These are phyloP conservation scores for Fusarium neocosmosporiellum DNA, from an alignment of 2,329 filamentous ascomycete genomes.

Conservation along the genomic window DNA sequence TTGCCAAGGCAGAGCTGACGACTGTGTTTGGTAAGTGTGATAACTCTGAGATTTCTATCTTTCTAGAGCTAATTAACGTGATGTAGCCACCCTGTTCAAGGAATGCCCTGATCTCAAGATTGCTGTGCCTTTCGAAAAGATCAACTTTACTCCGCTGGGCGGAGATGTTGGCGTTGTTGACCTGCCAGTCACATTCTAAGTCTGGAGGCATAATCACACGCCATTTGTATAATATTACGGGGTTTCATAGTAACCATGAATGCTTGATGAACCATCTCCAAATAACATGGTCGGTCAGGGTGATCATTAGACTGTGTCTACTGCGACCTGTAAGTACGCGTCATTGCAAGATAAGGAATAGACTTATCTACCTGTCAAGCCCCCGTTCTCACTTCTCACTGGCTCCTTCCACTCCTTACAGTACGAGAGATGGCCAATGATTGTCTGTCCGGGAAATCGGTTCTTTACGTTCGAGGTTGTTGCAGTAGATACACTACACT, in stretches of 20 bases:
- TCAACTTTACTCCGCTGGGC: conserved; percentile 23
- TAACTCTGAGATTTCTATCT: accelerated
- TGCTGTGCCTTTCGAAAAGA: conserved; percentile 11
- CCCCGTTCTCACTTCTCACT: not conserved
- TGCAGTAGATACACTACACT: no score
- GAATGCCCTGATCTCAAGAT: conserved; percentile 12
- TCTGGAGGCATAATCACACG: not conserved
- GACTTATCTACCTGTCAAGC: not conserved
- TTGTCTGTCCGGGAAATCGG: not conserved
- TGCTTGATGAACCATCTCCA: not conserved
- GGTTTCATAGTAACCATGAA: not conserved
- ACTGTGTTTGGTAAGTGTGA: conserved; percentile 16
- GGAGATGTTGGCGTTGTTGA: conserved; percentile 22
- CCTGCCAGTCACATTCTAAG: conserved; percentile 16
- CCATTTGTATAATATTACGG: not conserved
- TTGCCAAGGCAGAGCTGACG: conserved; percentile 46
- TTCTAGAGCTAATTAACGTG: accelerated
- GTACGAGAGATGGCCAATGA: no score
- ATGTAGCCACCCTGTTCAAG: conserved; percentile 10
- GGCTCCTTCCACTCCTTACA: not conserved
- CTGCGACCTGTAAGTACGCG: not conserved
- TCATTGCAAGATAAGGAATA: not conserved
- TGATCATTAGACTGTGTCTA: not conserved
- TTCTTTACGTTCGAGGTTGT: not conserved
- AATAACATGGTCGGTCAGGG: accelerated